phyloP scores from a whole-genome alignment of 177 flowering plant genomes.

The Tripterygium wilfordii region DNA sequence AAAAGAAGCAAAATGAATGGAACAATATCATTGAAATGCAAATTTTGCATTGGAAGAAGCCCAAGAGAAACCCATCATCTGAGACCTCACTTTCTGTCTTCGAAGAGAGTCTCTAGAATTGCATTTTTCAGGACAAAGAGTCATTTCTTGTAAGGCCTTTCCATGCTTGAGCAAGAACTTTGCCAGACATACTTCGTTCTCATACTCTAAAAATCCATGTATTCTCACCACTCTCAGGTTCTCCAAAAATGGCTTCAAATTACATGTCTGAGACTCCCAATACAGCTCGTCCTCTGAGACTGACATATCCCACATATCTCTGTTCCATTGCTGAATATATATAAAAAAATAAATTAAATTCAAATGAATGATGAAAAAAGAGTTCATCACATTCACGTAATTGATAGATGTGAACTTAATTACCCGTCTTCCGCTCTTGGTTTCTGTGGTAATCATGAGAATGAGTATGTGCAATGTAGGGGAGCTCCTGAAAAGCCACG shows the following conservation, averaged over 20 bases:
- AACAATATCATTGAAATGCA: slow-evolving; percentile 12
- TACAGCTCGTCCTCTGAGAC: slow-evolving; percentile 29
- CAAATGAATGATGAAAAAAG: too few relatives aligned
- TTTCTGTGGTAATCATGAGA: slow-evolving; percentile 18
- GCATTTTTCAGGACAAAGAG: slow-evolving; percentile 16
- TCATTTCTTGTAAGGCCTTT: slow-evolving; percentile 37
- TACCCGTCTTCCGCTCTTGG: slow-evolving; percentile 21
- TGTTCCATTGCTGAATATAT: slow-evolving; percentile 28
- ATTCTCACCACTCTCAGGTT: slow-evolving; percentile 36
- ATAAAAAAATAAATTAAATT: too few relatives aligned
- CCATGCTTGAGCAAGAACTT: slow-evolving; percentile 52
- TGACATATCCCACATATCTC: slow-evolving; percentile 32
- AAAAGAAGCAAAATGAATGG: not conserved
- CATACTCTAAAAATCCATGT: slow-evolving; percentile 35
- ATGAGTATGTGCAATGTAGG: slow-evolving; percentile 24
- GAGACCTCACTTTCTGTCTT: slow-evolving; percentile 31
- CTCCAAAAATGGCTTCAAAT: slow-evolving; percentile 31
- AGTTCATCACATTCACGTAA: too few relatives aligned
- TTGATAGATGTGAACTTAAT: too few relatives aligned
- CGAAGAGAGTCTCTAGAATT: slow-evolving; percentile 19
- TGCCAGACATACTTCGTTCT: slow-evolving; percentile 34
- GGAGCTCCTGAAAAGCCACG: slow-evolving; percentile 25
- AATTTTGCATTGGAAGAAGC: slow-evolving; percentile 46
- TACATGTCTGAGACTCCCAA: slow-evolving; percentile 37
- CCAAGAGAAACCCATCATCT: slow-evolving; percentile 45